Evolutionary conservation across 2,329 filamentous ascomycete genomes (phyloP), one percentile per base, ranked within the genome.

Genomic region (Metarhizium sp.): DNA sequence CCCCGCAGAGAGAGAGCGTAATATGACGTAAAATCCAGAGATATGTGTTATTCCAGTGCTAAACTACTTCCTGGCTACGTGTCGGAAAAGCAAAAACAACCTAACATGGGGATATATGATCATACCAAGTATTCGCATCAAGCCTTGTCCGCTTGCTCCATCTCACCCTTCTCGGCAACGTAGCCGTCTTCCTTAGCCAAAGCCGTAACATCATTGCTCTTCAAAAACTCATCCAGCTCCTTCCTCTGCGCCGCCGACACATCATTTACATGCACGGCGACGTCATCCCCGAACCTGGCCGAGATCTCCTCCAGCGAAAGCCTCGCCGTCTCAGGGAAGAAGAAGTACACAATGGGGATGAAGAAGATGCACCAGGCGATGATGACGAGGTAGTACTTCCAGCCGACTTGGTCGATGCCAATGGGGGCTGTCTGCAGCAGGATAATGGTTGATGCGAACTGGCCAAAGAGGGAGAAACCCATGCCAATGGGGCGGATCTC

Each of bases 351-450:
- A 10, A 65, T 25, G 25, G 67, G 67, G 0, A 67, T 60, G 47
- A 66, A 68, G 0, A 64, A 16, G n/a, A 62, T 58, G 20, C 60
- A 74, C 73, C 73, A 76, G 51, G 65, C 65, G 32, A 77, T 75
- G 36, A 77, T 71, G 30, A 78, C 69, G 1, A 78, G 67, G 56
- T 76, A 78, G 60, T 75, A 78, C 61, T 76, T 78, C 76, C 76
- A 79, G 6, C 74, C 74, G 0, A 75, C 69, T 5, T 70, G 25
- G 64, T 67, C 67, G 58, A 78, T 73, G 0, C 72, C 63, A 11
- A 64, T 61, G 0, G 62, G 63, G 0, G 62, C 63, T 0, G 74
- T 77, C 59, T 79, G 73, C 1, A 79, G 66, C 0, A 78, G 68
- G 25, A 79, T 73, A 1, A 79, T 66, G 0, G 75, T 78, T 0